Evolutionary conservation across 1,284 basidiomycete species (phyloP).

Genomic region (Uromyces viciae-fabae): DNA sequence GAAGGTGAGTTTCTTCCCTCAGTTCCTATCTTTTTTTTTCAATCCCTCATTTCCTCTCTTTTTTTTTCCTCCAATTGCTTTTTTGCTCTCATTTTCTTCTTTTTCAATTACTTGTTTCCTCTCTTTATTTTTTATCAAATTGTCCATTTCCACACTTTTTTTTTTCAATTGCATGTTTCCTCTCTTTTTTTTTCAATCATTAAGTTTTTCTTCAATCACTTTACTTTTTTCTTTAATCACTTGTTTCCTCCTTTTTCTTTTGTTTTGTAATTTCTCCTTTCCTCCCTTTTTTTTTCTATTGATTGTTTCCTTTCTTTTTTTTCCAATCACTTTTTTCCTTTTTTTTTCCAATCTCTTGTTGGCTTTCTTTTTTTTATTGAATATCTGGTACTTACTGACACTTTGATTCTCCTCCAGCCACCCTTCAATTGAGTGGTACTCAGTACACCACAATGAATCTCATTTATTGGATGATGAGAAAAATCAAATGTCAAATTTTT

Average conservation of each 20-base stretch:
- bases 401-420: too few species aligned
- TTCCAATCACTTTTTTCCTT: neutral
- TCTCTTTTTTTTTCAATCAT: neutral
- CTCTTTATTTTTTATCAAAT: neutral
- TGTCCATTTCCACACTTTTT: neutral
- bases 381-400: too few species aligned
- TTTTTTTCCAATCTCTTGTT: neutral
- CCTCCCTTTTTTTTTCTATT: neutral
- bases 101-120: neutral
- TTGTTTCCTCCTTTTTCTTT: neutral
- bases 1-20: neutral
- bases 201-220: neutral
- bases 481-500: neutral
- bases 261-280: neutral
- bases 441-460: neutral
- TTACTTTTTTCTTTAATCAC: neutral
- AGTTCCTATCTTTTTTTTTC: neutral
- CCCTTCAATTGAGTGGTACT: neutral
- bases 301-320: neutral
- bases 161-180: neutral
- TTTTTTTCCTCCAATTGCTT: neutral
- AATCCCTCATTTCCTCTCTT: neutral
- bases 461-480: neutral
- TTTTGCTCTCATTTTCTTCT: neutral
- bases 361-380: neutral